A percentile compares a stretch with the other conserved stretches of the same genome.
phyloP scores from a whole-genome alignment of 306 rosid species.

The Gastrolobium bilobum region DNA sequence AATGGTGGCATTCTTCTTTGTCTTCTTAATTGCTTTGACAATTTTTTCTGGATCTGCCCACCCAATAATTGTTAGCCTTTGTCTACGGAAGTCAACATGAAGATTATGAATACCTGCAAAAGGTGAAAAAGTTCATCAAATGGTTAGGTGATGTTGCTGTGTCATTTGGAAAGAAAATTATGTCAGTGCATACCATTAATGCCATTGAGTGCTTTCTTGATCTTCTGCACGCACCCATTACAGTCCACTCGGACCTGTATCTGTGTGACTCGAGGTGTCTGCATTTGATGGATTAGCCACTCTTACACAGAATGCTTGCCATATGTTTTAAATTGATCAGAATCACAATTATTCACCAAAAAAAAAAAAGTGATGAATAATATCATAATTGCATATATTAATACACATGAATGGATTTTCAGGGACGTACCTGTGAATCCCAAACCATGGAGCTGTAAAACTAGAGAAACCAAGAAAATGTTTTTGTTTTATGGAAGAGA shows the following conservation, averaged over 20 bases:
- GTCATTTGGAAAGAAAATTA: conserved; percentile 24
- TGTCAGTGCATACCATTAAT: conserved; percentile 64
- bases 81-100: conserved; percentile 70
- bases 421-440: conserved; percentile 69
- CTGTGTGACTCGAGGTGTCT: conserved; percentile 76
- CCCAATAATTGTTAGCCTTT: conserved; percentile 77
- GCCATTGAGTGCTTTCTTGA: conserved; percentile 79
- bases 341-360: neutral
- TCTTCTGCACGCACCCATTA: conserved; percentile 93
- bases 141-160: neutral
- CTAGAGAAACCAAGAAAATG: conserved; percentile 45
- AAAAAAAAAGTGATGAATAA: neutral
- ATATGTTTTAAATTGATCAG: conserved; percentile 23
- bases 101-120: conserved; percentile 84
- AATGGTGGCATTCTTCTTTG: conserved; percentile 81
- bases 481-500: conserved; percentile 43
- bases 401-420: conserved; percentile 3
- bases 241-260: conserved; percentile 94
- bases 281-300: conserved; percentile 53
- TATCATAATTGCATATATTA: neutral
- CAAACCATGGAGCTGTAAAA: conserved; percentile 62
- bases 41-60: conserved; percentile 90
- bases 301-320: conserved; percentile 7
- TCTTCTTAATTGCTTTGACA: conserved; percentile 82
- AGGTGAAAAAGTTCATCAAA: conserved; percentile 4